A percentile compares a stretch with the other conserved stretches of the same genome.
phyloP scores from a whole-genome alignment of 768 basidiomycete species.

The Suillus clintonianus region DNA sequence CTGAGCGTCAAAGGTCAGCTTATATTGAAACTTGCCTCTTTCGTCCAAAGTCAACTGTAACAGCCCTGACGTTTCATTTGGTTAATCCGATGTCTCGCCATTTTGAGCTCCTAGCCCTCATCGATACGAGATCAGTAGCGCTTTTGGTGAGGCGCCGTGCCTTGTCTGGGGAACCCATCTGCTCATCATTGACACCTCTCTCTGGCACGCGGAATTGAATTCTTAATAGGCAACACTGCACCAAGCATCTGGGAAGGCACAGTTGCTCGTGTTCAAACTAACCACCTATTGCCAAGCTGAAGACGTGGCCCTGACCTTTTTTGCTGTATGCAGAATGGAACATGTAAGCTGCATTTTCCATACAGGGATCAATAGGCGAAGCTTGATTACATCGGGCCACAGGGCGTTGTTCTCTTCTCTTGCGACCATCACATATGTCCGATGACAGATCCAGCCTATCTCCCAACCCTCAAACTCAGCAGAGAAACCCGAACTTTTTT shows the following conservation, averaged over 20 bases:
- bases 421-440: conserved; percentile 14
- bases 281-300: neutral
- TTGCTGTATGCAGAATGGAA: neutral
- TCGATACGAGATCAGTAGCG: conserved; percentile 2
- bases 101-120: neutral
- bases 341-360: neutral
- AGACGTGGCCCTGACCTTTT: neutral
- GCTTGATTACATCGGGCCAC: neutral
- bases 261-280: neutral
- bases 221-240: neutral
- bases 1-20: neutral
- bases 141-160: neutral
- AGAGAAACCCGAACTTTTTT: conserved; percentile 11
- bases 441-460: conserved; percentile 11
- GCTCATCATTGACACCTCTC: neutral
- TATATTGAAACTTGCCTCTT: neutral
- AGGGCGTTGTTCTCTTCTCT: neutral
- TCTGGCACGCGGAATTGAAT: neutral
- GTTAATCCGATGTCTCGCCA: neutral
- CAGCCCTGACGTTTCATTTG: neutral
- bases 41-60: neutral
- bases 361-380: neutral
- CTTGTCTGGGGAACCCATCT: neutral
- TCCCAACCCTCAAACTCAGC: conserved; percentile 10
- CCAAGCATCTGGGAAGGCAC: neutral